Conservation (phyloP, 75 land plant species). For the Pseudotsuga menziesii region DNA sequence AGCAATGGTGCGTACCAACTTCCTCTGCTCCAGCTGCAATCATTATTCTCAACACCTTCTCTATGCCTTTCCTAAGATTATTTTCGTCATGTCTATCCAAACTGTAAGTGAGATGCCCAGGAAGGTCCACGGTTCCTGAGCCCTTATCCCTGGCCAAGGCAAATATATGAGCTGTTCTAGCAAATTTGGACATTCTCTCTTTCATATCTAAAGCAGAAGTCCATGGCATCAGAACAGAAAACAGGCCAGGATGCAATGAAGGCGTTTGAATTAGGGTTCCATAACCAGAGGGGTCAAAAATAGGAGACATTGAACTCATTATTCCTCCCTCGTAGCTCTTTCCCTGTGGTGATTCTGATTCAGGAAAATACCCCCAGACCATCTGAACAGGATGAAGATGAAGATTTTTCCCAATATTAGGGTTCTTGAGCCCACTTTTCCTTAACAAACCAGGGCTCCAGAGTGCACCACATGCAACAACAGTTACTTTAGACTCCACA, state of each 20-base stretch:
- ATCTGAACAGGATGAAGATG: constrained; percentile 69
- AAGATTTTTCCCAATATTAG: constrained; percentile 61
- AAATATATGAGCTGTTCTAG: constrained; percentile 59
- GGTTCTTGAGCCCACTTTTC: constrained; percentile 59
- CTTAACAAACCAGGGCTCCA: constrained; percentile 52
- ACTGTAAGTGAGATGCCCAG: constrained; percentile 25
- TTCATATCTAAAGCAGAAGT: constrained; percentile 35
- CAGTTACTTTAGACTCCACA: constrained; percentile 54
- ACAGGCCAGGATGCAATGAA: constrained; percentile 63
- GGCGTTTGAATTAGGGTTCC: constrained; percentile 64
- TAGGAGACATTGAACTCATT: constrained; percentile 55
- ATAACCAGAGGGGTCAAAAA: constrained; percentile 22
- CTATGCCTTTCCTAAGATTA: constrained; percentile 39
- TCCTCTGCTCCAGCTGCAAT: constrained; percentile 79
- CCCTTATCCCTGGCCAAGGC: constrained; percentile 65
- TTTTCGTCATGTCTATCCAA: constrained; percentile 30
- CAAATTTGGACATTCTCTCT: constrained; percentile 53
- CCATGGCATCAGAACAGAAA: constrained; percentile 59
- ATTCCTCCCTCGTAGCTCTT: constrained; percentile 79
- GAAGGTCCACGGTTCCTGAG: constrained; percentile 32
- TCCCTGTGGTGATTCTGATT: constrained; percentile 20
- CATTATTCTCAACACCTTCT: constrained; percentile 52
- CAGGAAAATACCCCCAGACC: constrained; percentile 88
- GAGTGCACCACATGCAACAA: constrained; percentile 74
- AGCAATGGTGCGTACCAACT: constrained; percentile 56